phyloP scores from a whole-genome alignment of 1,284 basidiomycete genomes.

The Erythrobasidium hasegawianum region DNA sequence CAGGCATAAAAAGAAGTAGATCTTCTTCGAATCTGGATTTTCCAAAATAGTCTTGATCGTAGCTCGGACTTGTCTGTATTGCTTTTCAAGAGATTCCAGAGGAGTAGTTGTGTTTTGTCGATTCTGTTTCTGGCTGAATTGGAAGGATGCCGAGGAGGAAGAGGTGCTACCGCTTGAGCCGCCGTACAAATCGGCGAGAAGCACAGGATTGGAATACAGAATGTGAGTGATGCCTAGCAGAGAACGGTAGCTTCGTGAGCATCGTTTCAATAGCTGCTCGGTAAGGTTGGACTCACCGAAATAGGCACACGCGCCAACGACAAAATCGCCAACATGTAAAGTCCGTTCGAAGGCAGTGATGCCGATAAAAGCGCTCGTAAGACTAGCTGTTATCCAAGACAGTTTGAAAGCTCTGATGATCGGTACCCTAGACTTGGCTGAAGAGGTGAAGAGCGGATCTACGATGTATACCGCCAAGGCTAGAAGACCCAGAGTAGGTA shows the following conservation, averaged over 20 bases:
- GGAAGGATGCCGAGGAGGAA: conserved; percentile 18
- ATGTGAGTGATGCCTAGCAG: conserved; percentile 43
- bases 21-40: conserved; percentile 86
- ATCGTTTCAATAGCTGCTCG: no score
- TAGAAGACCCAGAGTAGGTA: conserved; percentile 30
- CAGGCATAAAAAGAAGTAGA: conserved; percentile 93
- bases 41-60: conserved; percentile 76
- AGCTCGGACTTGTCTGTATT: conserved; percentile 42
- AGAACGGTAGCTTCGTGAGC: no score
- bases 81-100: conserved; percentile 34
- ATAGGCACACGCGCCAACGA: conserved; percentile 38
- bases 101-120: conserved; percentile 22
- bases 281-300: conserved; percentile 36
- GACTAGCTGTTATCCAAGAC: conserved; percentile 37
- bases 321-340: conserved; percentile 31
- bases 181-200: conserved; percentile 26
- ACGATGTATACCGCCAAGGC: conserved; percentile 36
- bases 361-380: conserved; percentile 38
- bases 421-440: conserved; percentile 36
- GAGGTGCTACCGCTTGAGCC: conserved; percentile 9
- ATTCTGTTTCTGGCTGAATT: conserved; percentile 2
- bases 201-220: conserved; percentile 39
- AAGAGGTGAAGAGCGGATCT: conserved; percentile 40
- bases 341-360: conserved; percentile 40
- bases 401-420: conserved; percentile 30